Evolutionary conservation across 192 early-diverging fungal species (phyloP).

Genomic region (Linnemannia hyalina): DNA sequence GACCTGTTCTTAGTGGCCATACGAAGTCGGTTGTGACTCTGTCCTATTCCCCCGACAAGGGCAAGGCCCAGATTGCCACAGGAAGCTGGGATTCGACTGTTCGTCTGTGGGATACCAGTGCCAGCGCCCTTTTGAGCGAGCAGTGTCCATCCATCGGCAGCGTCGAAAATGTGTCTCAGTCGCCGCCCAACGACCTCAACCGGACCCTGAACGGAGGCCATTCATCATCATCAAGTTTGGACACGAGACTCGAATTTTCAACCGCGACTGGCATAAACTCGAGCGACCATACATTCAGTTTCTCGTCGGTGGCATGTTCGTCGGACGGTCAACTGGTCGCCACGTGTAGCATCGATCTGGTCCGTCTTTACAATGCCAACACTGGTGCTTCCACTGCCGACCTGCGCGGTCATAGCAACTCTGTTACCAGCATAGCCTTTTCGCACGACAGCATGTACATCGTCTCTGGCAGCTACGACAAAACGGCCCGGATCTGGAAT

Average conservation of each 20-base stretch:
- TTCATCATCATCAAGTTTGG: background rate
- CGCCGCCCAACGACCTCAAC: background rate
- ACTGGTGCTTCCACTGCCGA: background rate
- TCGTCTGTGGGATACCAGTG: constrained; percentile 4
- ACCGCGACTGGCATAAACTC: background rate
- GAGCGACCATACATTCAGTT: background rate
- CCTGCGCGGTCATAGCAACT: background rate
- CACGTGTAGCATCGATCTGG: background rate
- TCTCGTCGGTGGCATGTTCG: background rate
- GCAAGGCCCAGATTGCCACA: background rate
- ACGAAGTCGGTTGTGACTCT: background rate
- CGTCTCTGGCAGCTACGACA: background rate
- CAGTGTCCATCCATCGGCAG: background rate
- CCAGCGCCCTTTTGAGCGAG: background rate
- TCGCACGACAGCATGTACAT: background rate
- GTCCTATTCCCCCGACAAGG: background rate
- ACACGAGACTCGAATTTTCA: background rate
- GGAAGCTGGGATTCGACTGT: background rate
- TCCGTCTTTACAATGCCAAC: background rate
- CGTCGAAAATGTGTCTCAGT: background rate
- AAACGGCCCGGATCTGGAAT: background rate
- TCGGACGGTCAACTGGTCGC: background rate
- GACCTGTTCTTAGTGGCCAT: background rate
- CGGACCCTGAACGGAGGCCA: background rate
- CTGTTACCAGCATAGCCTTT: background rate